Evolutionary conservation across 148 eudicot species (phyloP).

Genomic region (Amaranthus palmeri): DNA sequence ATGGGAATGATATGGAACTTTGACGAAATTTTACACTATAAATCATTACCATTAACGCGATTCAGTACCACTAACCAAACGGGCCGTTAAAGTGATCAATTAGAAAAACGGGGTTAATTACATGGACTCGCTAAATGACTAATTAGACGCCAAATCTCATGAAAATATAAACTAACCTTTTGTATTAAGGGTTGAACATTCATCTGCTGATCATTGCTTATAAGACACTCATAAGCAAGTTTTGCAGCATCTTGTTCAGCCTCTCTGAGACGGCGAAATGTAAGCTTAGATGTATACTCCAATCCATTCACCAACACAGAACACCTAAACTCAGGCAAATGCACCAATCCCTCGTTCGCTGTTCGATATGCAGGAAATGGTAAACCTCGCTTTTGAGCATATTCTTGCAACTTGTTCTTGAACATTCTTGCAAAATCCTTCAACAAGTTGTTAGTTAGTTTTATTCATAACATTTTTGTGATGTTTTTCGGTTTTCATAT

Average conservation of each 20-base stretch:
- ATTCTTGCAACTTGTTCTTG: slow-evolving; percentile 30
- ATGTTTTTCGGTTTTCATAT: neutral
- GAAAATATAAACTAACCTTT: slow-evolving; percentile 6
- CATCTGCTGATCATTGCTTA: slow-evolving; percentile 18
- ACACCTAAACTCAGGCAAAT: slow-evolving; percentile 24
- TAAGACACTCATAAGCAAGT: slow-evolving; percentile 26
- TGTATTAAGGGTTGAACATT: neutral
- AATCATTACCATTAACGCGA: too few species aligned
- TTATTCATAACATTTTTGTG: neutral
- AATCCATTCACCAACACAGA: slow-evolving; percentile 24
- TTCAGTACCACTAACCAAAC: too few species aligned
- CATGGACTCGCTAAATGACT: neutral
- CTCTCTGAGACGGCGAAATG: slow-evolving; percentile 23
- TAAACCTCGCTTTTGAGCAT: slow-evolving; percentile 20
- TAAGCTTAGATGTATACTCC: slow-evolving; percentile 26
- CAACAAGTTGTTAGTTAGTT: neutral
- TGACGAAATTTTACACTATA: too few species aligned
- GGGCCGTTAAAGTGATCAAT: too few species aligned
- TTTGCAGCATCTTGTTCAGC: slow-evolving; percentile 29
- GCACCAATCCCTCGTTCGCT: slow-evolving; percentile 24
- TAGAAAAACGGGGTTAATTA: too few species aligned
- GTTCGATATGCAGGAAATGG: slow-evolving; percentile 29
- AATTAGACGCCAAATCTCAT: neutral
- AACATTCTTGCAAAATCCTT: neutral
- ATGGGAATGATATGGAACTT: too few species aligned